phyloP scores from a whole-genome alignment of 2,329 filamentous ascomycete species.

The Colletotrichum coccodes region DNA sequence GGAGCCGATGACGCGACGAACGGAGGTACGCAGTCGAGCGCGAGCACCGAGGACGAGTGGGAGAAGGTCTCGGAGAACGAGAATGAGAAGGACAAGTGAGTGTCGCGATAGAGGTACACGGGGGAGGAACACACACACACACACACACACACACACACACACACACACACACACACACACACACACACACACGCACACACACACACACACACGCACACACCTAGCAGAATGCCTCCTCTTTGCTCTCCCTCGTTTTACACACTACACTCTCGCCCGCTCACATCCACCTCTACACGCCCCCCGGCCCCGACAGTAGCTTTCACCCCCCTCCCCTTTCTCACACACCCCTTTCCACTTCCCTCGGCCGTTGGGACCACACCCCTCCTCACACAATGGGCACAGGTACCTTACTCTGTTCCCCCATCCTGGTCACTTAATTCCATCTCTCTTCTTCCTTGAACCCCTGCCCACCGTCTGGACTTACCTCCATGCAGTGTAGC shows the following conservation, averaged over 20 bases:
- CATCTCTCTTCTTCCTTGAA: conserved; percentile 21
- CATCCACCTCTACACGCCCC: conserved; percentile 3
- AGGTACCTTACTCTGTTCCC: conserved; percentile 27
- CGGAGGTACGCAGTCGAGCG: conserved; percentile 63
- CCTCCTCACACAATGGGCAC: conserved; percentile 23
- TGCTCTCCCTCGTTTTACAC: no score
- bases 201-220: neutral
- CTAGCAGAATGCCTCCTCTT: neutral
- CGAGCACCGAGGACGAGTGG: conserved; percentile 95
- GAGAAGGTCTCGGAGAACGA: conserved; percentile 88
- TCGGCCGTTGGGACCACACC: conserved; percentile 19
- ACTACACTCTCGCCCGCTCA: conserved; percentile 3
- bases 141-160: no score
- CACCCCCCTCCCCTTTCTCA: neutral
- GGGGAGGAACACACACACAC: neutral
- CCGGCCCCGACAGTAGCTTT: neutral
- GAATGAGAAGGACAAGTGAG: conserved; percentile 66
- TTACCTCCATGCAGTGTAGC: conserved; percentile 32
- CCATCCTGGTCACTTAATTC: conserved; percentile 25
- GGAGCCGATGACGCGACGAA: conserved; percentile 43
- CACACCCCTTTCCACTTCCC: neutral
- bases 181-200: no score
- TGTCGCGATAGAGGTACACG: neutral
- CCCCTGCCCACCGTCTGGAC: conserved; percentile 28
- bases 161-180: neutral